phyloP scores from a whole-genome alignment of 2,329 filamentous ascomycete genomes.

The Aureobasidium musti region DNA sequence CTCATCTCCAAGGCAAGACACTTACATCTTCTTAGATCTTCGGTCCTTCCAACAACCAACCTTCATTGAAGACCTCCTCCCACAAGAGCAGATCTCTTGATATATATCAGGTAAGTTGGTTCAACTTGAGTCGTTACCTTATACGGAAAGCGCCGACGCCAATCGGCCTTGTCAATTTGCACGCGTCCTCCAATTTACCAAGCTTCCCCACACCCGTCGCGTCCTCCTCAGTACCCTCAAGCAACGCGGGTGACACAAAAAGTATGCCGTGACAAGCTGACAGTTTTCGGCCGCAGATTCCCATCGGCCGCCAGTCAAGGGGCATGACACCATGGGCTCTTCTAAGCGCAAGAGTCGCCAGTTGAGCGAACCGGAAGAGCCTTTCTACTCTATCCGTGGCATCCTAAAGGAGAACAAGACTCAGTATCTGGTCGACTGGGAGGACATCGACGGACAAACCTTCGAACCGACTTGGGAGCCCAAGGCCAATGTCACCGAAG shows the following conservation, averaged over 20 bases:
- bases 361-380: not conserved
- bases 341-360: not conserved
- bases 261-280: slow-evolving; percentile 12
- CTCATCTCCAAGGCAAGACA: not conserved
- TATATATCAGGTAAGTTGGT: not conserved
- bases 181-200: slow-evolving; percentile 11
- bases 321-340: not conserved
- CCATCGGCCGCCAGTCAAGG: not conserved
- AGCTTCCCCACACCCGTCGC: slow-evolving; percentile 15
- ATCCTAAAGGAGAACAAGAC: slow-evolving; percentile 42
- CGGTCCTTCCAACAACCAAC: not conserved
- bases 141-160: slow-evolving; percentile 7
- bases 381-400: slow-evolving; percentile 36
- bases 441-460: slow-evolving; percentile 45
- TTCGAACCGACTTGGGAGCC: slow-evolving; percentile 58
- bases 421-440: slow-evolving; percentile 61
- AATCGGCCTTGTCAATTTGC: not conserved
- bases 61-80: not conserved
- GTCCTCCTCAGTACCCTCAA: not conserved
- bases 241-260: not conserved
- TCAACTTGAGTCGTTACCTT: not conserved
- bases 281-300: not conserved
- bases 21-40: not conserved
- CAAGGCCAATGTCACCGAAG: slow-evolving; percentile 42
- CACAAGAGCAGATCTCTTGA: not conserved